These are phyloP conservation scores for Chaetomium fimeti DNA, from an alignment of 495 filamentous ascomycete genomes.

Conservation along the genomic window DNA sequence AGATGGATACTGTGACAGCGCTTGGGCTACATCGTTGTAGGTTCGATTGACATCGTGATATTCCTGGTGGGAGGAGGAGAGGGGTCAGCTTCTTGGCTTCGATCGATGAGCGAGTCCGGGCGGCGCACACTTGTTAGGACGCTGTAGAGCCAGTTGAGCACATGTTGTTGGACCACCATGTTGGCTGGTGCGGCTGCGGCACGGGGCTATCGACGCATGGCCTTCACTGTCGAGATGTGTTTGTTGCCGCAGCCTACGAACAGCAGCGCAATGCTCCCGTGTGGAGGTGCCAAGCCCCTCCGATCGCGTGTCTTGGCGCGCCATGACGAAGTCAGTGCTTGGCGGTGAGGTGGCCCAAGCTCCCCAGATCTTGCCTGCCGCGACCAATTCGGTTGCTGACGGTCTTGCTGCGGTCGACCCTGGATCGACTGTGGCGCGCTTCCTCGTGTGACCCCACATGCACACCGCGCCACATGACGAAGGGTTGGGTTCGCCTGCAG, in stretches of 20 bases:
- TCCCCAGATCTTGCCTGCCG: background rate
- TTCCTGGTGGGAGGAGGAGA: slow-evolving; percentile 57
- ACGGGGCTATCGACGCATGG: slow-evolving; percentile 26
- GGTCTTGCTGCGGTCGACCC: no score
- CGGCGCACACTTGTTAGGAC: slow-evolving; percentile 70
- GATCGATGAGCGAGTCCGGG: background rate
- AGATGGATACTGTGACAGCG: slow-evolving; percentile 76
- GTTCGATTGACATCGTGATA: slow-evolving; percentile 89
- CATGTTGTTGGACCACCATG: slow-evolving; percentile 80
- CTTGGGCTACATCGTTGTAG: slow-evolving; percentile 85
- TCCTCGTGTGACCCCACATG: slow-evolving; percentile 3
- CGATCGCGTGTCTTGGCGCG: slow-evolving; percentile 14
- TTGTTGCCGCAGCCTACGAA: background rate
- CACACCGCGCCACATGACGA: background rate
- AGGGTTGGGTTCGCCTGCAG: background rate
- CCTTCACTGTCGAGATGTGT: background rate
- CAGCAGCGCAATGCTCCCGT: background rate
- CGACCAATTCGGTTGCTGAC: no score
- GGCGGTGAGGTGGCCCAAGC: slow-evolving; percentile 19
- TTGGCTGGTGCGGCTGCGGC: slow-evolving; percentile 38
- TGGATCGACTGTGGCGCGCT: slow-evolving; percentile 13
- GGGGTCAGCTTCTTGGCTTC: slow-evolving; percentile 20
- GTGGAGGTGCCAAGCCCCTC: slow-evolving; percentile 14
- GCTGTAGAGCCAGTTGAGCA: slow-evolving; percentile 93
- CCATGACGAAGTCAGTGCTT: slow-evolving; percentile 11